A percentile compares a stretch with the other conserved stretches of the same genome.
phyloP scores from a whole-genome alignment of 1,284 basidiomycete genomes.

The Cystobasidium pallidum region DNA sequence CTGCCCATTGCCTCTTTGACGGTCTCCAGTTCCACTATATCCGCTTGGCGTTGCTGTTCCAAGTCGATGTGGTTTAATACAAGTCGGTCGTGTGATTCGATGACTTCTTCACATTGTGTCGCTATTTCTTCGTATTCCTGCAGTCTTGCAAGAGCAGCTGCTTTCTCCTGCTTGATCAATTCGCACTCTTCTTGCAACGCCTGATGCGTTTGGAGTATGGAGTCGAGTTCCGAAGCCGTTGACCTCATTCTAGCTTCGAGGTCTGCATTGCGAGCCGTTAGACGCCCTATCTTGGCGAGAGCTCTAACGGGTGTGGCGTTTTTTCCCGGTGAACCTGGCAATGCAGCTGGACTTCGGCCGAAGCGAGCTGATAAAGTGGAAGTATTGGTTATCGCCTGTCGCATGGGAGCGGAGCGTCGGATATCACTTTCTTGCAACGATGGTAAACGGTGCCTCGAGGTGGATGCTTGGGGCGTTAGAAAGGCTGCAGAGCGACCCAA shows the following conservation, averaged over 20 bases:
- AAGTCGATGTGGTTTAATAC: neutral
- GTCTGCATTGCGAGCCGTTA: slow-evolving; percentile 21
- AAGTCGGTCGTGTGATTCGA: slow-evolving; percentile 10
- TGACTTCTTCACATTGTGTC: slow-evolving; percentile 23
- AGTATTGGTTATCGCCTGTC: slow-evolving; percentile 4
- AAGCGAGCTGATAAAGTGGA: slow-evolving; percentile 2
- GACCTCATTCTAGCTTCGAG: slow-evolving; percentile 23
- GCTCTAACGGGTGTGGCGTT: slow-evolving; percentile 19
- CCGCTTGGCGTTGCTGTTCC: neutral
- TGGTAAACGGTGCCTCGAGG: slow-evolving; percentile 9
- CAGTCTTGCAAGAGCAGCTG: neutral
- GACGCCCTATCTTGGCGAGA: slow-evolving; percentile 33
- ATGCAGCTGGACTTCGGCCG: neutral
- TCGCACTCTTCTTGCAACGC: slow-evolving; percentile 25
- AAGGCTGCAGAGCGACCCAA: neutral
- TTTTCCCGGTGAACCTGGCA: neutral
- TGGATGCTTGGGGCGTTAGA: slow-evolving; percentile 20
- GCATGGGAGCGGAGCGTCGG: slow-evolving; percentile 34
- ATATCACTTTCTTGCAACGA: slow-evolving; percentile 2
- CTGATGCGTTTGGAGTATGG: slow-evolving; percentile 1
- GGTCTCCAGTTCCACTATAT: slow-evolving; percentile 14
- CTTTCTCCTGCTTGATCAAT: neutral
- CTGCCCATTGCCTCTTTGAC: slow-evolving; percentile 7
- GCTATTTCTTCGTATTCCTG: slow-evolving; percentile 30
- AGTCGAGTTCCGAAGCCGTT: neutral